Conservation (phyloP, 441 rosid species). For the Dalechampia spathulata region DNA sequence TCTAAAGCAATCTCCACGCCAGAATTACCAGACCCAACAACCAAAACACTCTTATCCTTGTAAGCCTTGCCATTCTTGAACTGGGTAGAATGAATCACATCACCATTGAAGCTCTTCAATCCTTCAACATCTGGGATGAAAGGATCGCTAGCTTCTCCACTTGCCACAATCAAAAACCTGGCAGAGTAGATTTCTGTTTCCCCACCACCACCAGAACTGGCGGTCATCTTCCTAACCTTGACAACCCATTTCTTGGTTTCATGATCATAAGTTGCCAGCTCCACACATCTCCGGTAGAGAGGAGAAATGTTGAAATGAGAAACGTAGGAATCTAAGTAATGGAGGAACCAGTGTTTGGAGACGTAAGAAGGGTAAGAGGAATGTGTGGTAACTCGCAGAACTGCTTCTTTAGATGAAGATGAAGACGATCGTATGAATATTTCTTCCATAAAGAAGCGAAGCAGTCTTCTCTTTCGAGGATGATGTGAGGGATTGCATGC, state of each 20-base stretch:
- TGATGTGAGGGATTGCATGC: conserved; percentile 31
- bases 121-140: conserved; percentile 40
- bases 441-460: conserved; percentile 52
- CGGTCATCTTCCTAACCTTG: conserved; percentile 15
- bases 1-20: conserved; percentile 66
- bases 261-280: conserved; percentile 20
- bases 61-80: conserved; percentile 34
- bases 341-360: conserved; percentile 32
- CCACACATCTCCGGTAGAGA: conserved; percentile 26
- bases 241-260: conserved; percentile 28
- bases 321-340: conserved; percentile 43
- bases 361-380: conserved; percentile 34
- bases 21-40: conserved; percentile 64
- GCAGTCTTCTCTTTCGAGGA: conserved; percentile 55
- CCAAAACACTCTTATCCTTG: conserved; percentile 37
- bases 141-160: conserved; percentile 38
- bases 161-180: conserved; percentile 44
- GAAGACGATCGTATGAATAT: conserved; percentile 44
- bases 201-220: not conserved
- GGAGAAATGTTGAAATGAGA: conserved; percentile 34
- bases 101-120: conserved; percentile 36
- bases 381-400: conserved; percentile 52
- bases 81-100: conserved; percentile 39
- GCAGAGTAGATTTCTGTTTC: conserved; percentile 29
- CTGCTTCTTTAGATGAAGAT: conserved; percentile 49